Conservation (phyloP, 768 basidiomycete genomes). For the Tremella yokohamensis region DNA sequence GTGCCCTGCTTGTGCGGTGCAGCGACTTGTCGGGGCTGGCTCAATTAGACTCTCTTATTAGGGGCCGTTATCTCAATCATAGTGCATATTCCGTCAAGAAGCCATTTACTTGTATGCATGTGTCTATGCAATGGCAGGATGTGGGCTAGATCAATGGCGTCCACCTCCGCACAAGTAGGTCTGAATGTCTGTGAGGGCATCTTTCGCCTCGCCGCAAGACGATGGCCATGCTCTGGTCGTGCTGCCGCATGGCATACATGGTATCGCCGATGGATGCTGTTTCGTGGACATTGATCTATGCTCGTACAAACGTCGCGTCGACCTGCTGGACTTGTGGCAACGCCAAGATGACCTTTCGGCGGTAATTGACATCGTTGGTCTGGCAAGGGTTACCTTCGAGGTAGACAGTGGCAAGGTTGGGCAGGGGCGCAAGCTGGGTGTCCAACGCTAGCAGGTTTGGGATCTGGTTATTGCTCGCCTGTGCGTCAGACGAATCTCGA, state of each 20-base stretch:
- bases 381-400: slow-evolving; percentile 95
- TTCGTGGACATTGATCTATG: too few species aligned
- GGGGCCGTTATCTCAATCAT: too few species aligned
- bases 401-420: slow-evolving; percentile 78
- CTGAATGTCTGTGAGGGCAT: too few species aligned
- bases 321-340: slow-evolving; percentile 88
- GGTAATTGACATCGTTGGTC: slow-evolving; percentile 69
- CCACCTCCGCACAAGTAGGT: too few species aligned
- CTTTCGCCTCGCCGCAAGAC: too few species aligned
- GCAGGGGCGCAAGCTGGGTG: slow-evolving; percentile 61
- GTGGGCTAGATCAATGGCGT: too few species aligned
- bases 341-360: slow-evolving; percentile 82
- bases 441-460: slow-evolving; percentile 66
- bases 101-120: too few species aligned
- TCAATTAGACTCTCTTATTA: slow-evolving; percentile 64
- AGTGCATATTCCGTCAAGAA: too few species aligned
- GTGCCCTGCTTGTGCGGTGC: slow-evolving; percentile 44
- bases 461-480: slow-evolving; percentile 88
- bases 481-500: slow-evolving; percentile 4
- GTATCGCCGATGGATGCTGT: too few species aligned
- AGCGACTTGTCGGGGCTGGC: slow-evolving; percentile 73
- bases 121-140: too few species aligned
- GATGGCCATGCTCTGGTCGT: too few species aligned
- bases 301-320: slow-evolving; percentile 78
- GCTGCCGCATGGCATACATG: too few species aligned